A percentile compares a stretch with the other conserved stretches of the same genome.
Evolutionary conservation across 441 rosid genomes (phyloP).

Genomic region (Gossypium trilobum): DNA sequence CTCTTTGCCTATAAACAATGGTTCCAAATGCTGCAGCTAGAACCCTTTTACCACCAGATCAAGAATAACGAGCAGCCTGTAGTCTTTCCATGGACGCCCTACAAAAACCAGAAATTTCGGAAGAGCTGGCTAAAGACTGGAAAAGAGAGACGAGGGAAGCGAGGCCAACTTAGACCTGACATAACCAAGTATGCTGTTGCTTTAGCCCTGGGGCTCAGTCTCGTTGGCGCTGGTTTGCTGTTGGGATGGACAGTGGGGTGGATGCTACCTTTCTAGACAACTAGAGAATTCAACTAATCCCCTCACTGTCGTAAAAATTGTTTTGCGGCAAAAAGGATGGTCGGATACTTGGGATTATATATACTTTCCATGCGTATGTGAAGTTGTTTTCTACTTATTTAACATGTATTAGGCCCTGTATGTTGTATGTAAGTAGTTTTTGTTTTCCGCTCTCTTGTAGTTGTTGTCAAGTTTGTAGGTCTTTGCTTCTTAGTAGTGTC

Average conservation of each 20-base stretch:
- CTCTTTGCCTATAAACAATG: conserved; percentile 88
- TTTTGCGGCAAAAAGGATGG: conserved; percentile 1
- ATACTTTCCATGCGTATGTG: not conserved
- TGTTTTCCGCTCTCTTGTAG: not conserved
- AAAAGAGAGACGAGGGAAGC: conserved; percentile 36
- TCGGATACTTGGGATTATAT: conserved; percentile 4
- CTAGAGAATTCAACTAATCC: conserved; percentile 12
- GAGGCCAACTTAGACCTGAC: conserved; percentile 24
- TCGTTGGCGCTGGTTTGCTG: conserved; percentile 84
- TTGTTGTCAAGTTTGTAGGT: not conserved
- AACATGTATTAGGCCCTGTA: conserved; percentile 9
- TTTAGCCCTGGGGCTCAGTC: conserved; percentile 66
- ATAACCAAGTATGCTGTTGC: conserved; percentile 38
- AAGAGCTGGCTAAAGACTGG: conserved; percentile 32
- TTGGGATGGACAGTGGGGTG: conserved; percentile 94
- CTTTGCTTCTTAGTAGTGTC: not conserved
- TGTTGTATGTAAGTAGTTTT: not conserved
- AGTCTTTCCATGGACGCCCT: conserved; percentile 42
- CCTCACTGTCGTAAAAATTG: conserved; percentile 6
- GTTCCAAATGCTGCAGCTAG: conserved; percentile 77
- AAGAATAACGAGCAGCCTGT: conserved; percentile 45
- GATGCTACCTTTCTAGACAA: conserved; percentile 56
- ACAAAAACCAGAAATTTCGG: conserved; percentile 27
- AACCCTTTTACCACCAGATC: conserved; percentile 50
- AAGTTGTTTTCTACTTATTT: not conserved